phyloP scores from a whole-genome alignment of 1,284 basidiomycete species.

The Ganoderma lingzhi region DNA sequence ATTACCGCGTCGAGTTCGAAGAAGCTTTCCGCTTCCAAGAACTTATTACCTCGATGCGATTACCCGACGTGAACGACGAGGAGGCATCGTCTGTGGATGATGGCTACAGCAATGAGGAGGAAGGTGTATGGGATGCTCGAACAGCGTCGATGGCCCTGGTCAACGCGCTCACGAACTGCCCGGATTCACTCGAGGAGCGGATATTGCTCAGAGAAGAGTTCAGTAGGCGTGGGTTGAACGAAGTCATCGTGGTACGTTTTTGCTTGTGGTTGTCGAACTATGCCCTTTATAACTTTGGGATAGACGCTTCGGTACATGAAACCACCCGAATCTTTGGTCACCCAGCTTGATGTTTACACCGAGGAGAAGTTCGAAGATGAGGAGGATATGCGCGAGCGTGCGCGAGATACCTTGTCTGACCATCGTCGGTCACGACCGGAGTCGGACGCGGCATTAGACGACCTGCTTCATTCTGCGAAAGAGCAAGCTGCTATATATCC shows the following conservation, averaged over 20 bases:
- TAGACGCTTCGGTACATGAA: slow-evolving; percentile 79
- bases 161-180: slow-evolving; percentile 83
- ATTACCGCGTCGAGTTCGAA: slow-evolving; percentile 75
- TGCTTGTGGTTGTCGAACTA: neutral
- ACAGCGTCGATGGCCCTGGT: slow-evolving; percentile 80
- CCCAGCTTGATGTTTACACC: slow-evolving; percentile 82
- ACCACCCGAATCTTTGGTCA: slow-evolving; percentile 77
- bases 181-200: slow-evolving; percentile 81
- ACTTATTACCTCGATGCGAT: slow-evolving; percentile 70
- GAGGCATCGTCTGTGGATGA: slow-evolving; percentile 45
- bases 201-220: slow-evolving; percentile 85
- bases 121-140: slow-evolving; percentile 84
- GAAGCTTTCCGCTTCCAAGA: slow-evolving; percentile 86
- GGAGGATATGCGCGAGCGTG: slow-evolving; percentile 78
- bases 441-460: slow-evolving; percentile 59
- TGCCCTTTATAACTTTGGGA: neutral
- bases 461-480: slow-evolving; percentile 63
- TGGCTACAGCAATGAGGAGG: slow-evolving; percentile 58
- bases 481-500: slow-evolving; percentile 66
- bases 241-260: slow-evolving; percentile 78
- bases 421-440: slow-evolving; percentile 54
- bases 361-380: slow-evolving; percentile 93
- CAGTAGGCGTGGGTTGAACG: slow-evolving; percentile 81
- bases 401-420: slow-evolving; percentile 51
- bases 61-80: slow-evolving; percentile 54